Conservation (phyloP, 371 early-diverging fungal species). For the Neoconidiobolus thromboides region DNA sequence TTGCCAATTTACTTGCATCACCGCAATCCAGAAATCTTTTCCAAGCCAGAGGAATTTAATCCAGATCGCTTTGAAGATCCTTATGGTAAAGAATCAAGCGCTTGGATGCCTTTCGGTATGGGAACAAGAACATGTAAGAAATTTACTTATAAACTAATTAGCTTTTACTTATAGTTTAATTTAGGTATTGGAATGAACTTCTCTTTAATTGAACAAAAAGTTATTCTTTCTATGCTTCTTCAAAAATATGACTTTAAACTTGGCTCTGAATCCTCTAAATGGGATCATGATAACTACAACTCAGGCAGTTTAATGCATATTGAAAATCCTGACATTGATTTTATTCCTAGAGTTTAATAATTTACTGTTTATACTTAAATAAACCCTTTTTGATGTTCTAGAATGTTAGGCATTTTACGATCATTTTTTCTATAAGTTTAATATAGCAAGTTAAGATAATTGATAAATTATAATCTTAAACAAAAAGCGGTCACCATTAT, state of each 20-base stretch:
- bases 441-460: too few relatives aligned
- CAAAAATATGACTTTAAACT: background rate
- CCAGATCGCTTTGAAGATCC: background rate
- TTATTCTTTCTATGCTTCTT: constrained; percentile 13
- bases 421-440: too few relatives aligned
- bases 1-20: background rate
- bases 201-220: constrained; percentile 14
- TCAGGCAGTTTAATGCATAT: too few relatives aligned
- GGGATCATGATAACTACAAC: too few relatives aligned
- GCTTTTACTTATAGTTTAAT: background rate
- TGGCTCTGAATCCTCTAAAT: background rate
- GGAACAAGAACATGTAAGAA: background rate
- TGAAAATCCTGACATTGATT: too few relatives aligned
- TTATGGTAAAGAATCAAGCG: background rate
- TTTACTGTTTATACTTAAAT: too few relatives aligned
- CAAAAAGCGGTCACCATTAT: too few relatives aligned
- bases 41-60: background rate
- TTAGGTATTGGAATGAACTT: constrained; percentile 17
- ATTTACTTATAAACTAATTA: background rate
- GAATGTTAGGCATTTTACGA: too few relatives aligned
- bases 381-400: too few relatives aligned
- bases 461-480: too few relatives aligned
- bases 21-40: background rate
- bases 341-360: too few relatives aligned
- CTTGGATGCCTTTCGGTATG: background rate